A percentile compares a stretch with the other conserved stretches of the same genome.
Conservation (phyloP, 2,329 filamentous ascomycete species). For the Uncinocarpus reesii region DNA sequence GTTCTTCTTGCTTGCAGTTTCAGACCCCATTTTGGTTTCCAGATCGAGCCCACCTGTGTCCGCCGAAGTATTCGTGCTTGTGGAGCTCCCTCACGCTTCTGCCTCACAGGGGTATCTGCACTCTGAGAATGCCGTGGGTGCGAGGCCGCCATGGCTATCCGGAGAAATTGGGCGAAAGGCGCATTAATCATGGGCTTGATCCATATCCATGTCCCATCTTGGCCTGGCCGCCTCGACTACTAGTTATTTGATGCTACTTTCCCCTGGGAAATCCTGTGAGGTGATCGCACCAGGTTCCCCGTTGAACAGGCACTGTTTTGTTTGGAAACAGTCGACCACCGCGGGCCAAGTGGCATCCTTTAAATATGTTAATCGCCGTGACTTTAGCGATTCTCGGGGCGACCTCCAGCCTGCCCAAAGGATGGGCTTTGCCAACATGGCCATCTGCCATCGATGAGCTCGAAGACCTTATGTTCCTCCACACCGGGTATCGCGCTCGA, state of each 20-base stretch:
- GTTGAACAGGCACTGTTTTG: background rate
- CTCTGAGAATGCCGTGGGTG: background rate
- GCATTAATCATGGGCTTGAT: background rate
- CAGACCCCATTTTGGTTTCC: too few relatives aligned
- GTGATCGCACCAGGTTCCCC: background rate
- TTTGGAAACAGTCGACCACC: background rate
- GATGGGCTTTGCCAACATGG: constrained; percentile 13
- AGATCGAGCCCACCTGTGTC: too few relatives aligned
- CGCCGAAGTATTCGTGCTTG: too few relatives aligned
- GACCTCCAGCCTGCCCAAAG: background rate
- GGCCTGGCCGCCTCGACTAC: background rate
- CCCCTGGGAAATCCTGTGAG: background rate
- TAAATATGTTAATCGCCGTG: constrained; percentile 4
- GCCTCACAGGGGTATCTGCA: background rate
- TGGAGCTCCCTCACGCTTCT: background rate
- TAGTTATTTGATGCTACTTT: background rate
- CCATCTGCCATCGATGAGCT: constrained; percentile 13
- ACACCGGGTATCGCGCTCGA: constrained; percentile 13
- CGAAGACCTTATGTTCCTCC: constrained; percentile 15
- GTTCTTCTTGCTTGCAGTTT: too few relatives aligned
- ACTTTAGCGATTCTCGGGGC: constrained; percentile 4
- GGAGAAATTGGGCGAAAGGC: background rate
- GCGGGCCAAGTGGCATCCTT: background rate
- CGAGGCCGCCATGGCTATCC: background rate
- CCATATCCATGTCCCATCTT: background rate